Evolutionary conservation across 106 monocot species (phyloP).

Genomic region (Dendrobium officinale): DNA sequence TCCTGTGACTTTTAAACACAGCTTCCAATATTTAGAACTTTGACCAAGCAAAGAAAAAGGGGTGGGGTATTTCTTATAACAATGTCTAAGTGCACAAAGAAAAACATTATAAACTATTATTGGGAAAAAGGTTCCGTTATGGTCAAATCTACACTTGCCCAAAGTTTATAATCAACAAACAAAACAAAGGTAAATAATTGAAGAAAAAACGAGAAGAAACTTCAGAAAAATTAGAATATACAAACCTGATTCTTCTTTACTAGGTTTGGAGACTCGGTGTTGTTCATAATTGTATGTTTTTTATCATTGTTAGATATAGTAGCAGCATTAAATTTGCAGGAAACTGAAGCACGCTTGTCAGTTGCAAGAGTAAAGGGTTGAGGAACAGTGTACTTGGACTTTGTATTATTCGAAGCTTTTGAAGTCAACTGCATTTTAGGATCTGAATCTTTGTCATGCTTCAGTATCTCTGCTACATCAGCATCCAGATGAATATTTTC

Average conservation of each 20-base stretch:
- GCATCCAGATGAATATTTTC: slow-evolving; percentile 3
- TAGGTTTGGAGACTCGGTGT: not conserved
- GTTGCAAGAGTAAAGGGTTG: slow-evolving; percentile 9
- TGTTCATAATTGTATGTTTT: not conserved
- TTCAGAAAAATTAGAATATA: not conserved
- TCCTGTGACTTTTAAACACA: not conserved
- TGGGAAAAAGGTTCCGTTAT: not conserved
- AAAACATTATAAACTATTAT: not conserved
- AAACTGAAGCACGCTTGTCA: slow-evolving; percentile 4
- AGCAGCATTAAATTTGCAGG: not conserved
- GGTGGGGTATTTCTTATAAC: not conserved
- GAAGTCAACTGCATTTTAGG: not conserved
- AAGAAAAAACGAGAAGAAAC: not conserved
- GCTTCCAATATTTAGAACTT: not conserved
- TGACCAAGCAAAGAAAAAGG: not conserved
- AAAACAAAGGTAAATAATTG: not conserved
- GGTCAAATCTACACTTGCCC: not conserved
- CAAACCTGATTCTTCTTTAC: slow-evolving; percentile 9
- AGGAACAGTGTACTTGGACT: slow-evolving; percentile 2
- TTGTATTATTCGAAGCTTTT: not conserved
- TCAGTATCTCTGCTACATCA: slow-evolving; percentile 2
- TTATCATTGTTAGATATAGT: not conserved
- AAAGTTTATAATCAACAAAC: not conserved
- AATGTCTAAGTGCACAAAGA: not conserved
- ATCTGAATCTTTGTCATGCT: not conserved